Evolutionary conservation across 805 yeast genomes (phyloP).

Genomic region (Wickerhamiella sergipiensis): DNA sequence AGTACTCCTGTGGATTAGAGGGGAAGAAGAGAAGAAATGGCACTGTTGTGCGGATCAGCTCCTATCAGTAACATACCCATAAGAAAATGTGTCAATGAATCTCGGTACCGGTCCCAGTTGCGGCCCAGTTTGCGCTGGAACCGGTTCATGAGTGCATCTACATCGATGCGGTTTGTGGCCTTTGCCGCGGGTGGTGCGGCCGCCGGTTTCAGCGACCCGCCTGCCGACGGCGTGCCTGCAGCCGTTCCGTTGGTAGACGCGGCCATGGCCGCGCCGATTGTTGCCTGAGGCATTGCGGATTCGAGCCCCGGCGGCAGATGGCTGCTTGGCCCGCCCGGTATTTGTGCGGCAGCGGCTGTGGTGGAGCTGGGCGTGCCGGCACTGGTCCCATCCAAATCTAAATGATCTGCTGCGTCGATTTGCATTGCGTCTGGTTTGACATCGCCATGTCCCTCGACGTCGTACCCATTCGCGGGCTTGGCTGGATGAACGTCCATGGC

Average conservation of each 20-base stretch:
- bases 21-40: no score
- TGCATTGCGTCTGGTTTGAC: neutral
- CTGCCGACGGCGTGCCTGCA: neutral
- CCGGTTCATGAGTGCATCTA: slow-evolving; percentile 55
- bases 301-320: neutral
- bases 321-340: neutral
- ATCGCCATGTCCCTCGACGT: neutral
- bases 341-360: neutral
- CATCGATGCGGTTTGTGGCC: slow-evolving; percentile 21
- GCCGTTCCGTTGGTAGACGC: neutral
- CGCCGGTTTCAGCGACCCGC: neutral
- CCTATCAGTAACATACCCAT: slow-evolving; percentile 13
- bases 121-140: slow-evolving; percentile 61
- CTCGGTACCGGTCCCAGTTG: slow-evolving; percentile 80
- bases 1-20: neutral
- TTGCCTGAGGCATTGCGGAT: no score
- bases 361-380: neutral
- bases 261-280: no score
- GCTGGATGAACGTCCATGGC: neutral
- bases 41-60: neutral
- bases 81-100: slow-evolving; percentile 58
- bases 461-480: neutral
- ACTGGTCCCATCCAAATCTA: neutral
- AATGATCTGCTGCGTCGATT: neutral
- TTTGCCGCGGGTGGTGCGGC: neutral